A percentile compares a stretch with the other conserved stretches of the same genome.
These are phyloP conservation scores for Phlyctochytrium bullatum DNA, from an alignment of 192 early-diverging fungal species.

Conservation along the genomic window DNA sequence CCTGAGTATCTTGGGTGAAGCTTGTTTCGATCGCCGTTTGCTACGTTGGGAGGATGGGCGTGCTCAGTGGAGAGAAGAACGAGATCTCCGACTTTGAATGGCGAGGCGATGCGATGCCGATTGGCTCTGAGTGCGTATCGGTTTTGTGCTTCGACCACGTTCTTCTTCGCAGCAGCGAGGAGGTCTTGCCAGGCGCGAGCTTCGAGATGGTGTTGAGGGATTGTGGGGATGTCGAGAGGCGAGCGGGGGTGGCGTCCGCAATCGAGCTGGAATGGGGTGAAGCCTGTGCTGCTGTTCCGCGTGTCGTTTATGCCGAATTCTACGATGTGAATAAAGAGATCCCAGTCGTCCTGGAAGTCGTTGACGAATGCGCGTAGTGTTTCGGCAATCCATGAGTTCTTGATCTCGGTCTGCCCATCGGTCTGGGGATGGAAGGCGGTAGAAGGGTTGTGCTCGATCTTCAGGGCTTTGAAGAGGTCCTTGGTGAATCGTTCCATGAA, in stretches of 20 bases:
- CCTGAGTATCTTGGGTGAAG: slow-evolving; percentile 10
- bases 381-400: slow-evolving; percentile 21
- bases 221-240: not conserved
- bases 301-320: slow-evolving; percentile 57
- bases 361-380: slow-evolving; percentile 30
- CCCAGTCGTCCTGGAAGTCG: slow-evolving; percentile 41
- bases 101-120: not conserved
- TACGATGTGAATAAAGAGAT: slow-evolving; percentile 25
- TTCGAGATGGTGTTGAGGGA: not conserved
- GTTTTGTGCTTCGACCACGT: not conserved
- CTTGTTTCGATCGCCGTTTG: not conserved
- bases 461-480: slow-evolving; percentile 17
- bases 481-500: slow-evolving; percentile 47
- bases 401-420: slow-evolving; percentile 37
- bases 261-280: slow-evolving; percentile 28
- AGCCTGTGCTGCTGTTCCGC: slow-evolving; percentile 17
- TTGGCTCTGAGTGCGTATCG: too few species aligned
- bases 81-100: slow-evolving; percentile 19
- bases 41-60: not conserved
- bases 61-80: slow-evolving; percentile 12
- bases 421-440: slow-evolving; percentile 32
- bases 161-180: not conserved
- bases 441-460: slow-evolving; percentile 32
- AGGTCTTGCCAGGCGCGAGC: not conserved
- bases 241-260: slow-evolving; percentile 15